phyloP scores from a whole-genome alignment of 2,329 filamentous ascomycete species.

The Fusarium pseudonygamai region DNA sequence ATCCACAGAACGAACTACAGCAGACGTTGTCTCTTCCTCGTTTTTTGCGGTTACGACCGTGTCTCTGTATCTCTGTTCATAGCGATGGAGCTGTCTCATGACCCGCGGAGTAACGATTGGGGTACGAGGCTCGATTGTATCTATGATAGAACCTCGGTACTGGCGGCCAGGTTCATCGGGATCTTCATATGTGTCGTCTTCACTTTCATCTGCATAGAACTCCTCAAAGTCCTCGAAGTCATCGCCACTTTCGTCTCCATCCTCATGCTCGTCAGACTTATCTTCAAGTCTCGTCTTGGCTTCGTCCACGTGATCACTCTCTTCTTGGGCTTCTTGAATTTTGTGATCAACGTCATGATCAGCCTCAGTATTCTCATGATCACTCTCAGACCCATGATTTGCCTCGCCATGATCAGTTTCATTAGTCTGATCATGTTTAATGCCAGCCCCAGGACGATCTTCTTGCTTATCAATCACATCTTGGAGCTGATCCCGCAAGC shows the following conservation, averaged over 20 bases:
- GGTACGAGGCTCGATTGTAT: background rate
- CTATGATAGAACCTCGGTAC: fast-evolving
- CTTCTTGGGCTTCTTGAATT: fast-evolving
- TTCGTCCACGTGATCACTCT: fast-evolving
- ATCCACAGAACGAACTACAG: background rate
- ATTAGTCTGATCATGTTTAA: background rate
- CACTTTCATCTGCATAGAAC: fast-evolving
- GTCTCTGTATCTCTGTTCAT: background rate
- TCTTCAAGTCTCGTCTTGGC: background rate
- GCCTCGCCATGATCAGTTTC: background rate
- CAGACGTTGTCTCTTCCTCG: background rate
- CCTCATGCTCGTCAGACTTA: fast-evolving
- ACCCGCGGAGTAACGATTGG: background rate
- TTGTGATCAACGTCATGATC: background rate
- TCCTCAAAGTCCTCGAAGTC: background rate
- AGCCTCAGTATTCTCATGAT: fast-evolving
- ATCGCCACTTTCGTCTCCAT: fast-evolving
- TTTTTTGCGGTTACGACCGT: fast-evolving
- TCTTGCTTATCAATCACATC: background rate
- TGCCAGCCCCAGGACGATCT: background rate
- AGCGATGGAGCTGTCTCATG: background rate
- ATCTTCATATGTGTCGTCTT: fast-evolving
- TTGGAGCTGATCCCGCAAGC: background rate
- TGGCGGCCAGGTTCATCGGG: fast-evolving
- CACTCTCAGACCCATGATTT: background rate